A percentile compares a stretch with the other conserved stretches of the same genome.
Conservation (phyloP, 371 early-diverging fungal genomes). For the Coelomomyces lativittatus region DNA sequence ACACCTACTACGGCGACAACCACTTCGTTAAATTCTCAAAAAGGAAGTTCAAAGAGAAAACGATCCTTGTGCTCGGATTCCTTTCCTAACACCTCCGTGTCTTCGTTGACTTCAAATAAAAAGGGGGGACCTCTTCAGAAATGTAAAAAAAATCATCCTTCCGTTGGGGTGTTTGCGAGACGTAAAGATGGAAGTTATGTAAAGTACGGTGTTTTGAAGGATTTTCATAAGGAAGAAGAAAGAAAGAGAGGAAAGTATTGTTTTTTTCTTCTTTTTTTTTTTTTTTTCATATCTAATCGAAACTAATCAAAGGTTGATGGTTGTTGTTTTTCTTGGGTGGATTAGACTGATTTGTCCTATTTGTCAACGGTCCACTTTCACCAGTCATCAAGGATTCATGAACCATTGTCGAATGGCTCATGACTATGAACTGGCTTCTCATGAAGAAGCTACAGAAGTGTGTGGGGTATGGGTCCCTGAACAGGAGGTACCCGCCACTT, state of each 20-base stretch:
- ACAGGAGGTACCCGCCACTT: constrained; percentile 37
- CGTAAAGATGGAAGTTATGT: constrained; percentile 11
- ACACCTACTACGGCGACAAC: too few relatives aligned
- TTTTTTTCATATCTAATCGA: neutral
- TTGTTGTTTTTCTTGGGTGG: neutral
- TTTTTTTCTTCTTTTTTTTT: neutral
- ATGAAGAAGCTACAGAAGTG: constrained; percentile 44
- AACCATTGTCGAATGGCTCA: constrained; percentile 62
- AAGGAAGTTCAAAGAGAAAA: too few relatives aligned
- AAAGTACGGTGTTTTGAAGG: constrained; percentile 5
- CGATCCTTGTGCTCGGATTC: too few relatives aligned
- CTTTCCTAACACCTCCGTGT: too few relatives aligned
- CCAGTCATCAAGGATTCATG: constrained; percentile 54
- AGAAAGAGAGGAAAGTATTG: too few relatives aligned
- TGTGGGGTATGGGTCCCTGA: constrained; percentile 51
- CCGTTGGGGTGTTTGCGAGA: constrained; percentile 6
- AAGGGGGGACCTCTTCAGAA: too few relatives aligned
- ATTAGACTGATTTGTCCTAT: constrained; percentile 11
- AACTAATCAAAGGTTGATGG: constrained; percentile 4
- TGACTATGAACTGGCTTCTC: constrained; percentile 42
- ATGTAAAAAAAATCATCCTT: neutral
- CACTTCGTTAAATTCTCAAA: too few relatives aligned
- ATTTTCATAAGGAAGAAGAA: too few relatives aligned
- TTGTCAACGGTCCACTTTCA: constrained; percentile 37
- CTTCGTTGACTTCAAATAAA: too few relatives aligned